Evolutionary conservation across 306 rosid species (phyloP).

Genomic region (Argentina anserina): DNA sequence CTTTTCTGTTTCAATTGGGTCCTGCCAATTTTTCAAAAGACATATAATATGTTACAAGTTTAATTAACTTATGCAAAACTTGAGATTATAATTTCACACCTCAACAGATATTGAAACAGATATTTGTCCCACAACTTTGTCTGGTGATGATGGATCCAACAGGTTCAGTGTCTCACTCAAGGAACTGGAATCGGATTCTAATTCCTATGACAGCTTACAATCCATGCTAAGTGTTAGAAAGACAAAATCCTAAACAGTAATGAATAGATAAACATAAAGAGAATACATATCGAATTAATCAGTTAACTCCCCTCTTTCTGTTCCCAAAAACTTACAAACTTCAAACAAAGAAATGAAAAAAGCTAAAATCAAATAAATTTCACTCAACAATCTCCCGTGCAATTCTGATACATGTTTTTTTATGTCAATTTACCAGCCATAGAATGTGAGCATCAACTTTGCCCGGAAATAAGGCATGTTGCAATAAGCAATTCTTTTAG

Average conservation of each 20-base stretch:
- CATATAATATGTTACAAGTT: slow-evolving; percentile 30
- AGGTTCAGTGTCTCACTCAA: slow-evolving; percentile 48
- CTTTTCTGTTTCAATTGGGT: slow-evolving; percentile 81
- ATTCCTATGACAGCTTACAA: slow-evolving; percentile 49
- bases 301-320: not conserved
- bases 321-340: not conserved
- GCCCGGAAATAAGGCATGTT: not conserved
- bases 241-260: slow-evolving; percentile 7
- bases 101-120: slow-evolving; percentile 72
- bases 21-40: slow-evolving; percentile 48
- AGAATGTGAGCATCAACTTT: not conserved
- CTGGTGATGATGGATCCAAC: slow-evolving; percentile 71
- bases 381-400: not conserved
- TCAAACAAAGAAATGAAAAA: not conserved
- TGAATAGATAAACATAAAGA: not conserved
- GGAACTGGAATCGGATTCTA: slow-evolving; percentile 51
- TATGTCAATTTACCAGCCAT: not conserved
- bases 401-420: not conserved
- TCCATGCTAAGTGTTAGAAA: slow-evolving; percentile 6
- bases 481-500: not conserved
- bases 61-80: slow-evolving; percentile 7
- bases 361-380: not conserved
- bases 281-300: not conserved
- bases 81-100: slow-evolving; percentile 40
- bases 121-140: slow-evolving; percentile 64